Base-by-base conservation (phyloP, 306 rosid species). In the Vigna reflexopilosa region DNA sequence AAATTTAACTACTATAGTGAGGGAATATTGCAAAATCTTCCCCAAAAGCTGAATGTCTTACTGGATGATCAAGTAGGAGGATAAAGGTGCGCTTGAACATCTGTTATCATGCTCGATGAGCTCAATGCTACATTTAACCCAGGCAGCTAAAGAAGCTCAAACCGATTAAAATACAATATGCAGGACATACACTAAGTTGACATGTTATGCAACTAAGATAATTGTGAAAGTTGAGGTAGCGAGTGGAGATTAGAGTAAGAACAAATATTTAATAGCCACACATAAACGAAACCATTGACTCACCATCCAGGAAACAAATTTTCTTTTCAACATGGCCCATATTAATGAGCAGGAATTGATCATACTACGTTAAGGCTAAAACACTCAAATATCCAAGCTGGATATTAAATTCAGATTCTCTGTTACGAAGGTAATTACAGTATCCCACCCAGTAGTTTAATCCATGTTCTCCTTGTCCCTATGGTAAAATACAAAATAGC, bases 321-420 rank as follows among this genome's bases (percentile, higher is more conserved):
- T 36, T 63, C 26, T 30, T 34, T 36, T 8, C 32, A 19, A 66
- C 52, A 40, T 66, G 4, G 51, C 2, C 42, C 50, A 45, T 42
- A 57, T 47, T 78, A 22, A 9, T 14, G 17, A 56, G 61, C n/a
- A 13, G 32, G 42, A 16, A 7, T 70, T 49, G 34, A 16, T 4
- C 75, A 16, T 51, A 70, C 28, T 26, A 13, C 13, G 19, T 59
- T 59, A 9, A 77, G 19, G 26, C n/a, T 44, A 20, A 50, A 14
- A 76, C 50, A 52, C 49, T 13, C 26, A 48, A 57, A 30, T 59
- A 15, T 13, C 15, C 9, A 4, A 70, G 34, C 14, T 58, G 59
- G 77, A 20, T 11, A 16, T 70, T 22, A 69, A 78, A 61, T 16
- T 61, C 48, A 49, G 64, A 59, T 22, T 79, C 47, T 24, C 15